phyloP scores from a whole-genome alignment of 495 filamentous ascomycete species.

The Podospora bellae-mahoneyi region DNA sequence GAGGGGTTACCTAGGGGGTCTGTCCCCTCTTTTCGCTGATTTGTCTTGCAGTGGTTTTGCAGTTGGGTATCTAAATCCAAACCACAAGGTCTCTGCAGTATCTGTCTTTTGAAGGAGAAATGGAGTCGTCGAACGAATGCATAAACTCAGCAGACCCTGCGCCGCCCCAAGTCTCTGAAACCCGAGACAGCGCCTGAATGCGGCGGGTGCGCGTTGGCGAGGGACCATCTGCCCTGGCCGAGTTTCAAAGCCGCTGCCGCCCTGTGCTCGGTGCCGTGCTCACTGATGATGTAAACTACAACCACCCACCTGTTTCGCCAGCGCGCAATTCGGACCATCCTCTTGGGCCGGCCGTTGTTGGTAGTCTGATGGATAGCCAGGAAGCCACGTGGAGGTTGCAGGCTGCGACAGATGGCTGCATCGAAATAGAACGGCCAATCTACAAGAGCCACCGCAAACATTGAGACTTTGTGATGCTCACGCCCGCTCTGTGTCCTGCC shows the following conservation, averaged over 20 bases:
- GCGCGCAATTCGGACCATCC: no score
- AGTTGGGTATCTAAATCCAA: neutral
- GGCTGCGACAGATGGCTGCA: neutral
- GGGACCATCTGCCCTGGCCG: slow-evolving; percentile 9
- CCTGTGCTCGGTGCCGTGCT: neutral
- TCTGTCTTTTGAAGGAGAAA: neutral
- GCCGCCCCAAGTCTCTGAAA: neutral
- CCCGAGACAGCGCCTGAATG: slow-evolving; percentile 11
- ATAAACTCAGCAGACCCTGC: neutral
- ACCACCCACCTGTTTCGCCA: neutral
- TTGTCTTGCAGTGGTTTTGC: neutral
- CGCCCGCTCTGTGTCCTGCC: no score
- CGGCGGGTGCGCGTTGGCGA: slow-evolving; percentile 16
- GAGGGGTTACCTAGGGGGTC: neutral
- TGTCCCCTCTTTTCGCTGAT: neutral
- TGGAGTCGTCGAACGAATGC: neutral
- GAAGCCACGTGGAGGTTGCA: neutral
- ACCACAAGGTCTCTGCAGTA: slow-evolving; percentile 5
- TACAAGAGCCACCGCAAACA: neutral
- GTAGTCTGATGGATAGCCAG: neutral
- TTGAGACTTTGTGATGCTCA: no score
- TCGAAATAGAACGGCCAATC: neutral
- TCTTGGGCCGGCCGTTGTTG: neutral
- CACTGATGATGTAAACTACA: neutral
- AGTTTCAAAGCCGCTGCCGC: slow-evolving; percentile 17